Percentiles rank a stretch among this genome's conserved stretches.
Evolutionary conservation across 148 eudicot species (phyloP).

Genomic region (Spergularia marina): DNA sequence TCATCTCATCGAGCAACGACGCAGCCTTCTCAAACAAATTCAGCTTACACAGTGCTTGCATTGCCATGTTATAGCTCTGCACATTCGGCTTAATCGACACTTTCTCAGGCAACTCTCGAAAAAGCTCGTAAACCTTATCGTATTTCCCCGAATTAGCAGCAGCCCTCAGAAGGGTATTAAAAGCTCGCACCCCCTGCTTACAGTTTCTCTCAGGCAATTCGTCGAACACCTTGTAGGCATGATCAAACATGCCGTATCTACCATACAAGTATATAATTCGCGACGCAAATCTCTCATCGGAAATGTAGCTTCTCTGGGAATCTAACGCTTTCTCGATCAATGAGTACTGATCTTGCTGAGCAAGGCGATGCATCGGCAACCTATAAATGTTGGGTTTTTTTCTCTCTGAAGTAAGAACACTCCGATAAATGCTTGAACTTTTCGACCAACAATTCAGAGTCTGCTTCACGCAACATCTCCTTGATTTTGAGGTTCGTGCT

Average conservation of each 20-base stretch:
- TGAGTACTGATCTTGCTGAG: neutral
- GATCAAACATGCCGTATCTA: slow-evolving; percentile 33
- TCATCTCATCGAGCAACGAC: slow-evolving; percentile 45
- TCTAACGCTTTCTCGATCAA: slow-evolving; percentile 20
- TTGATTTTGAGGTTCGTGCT: neutral
- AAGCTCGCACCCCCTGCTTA: neutral
- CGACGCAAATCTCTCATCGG: slow-evolving; percentile 11
- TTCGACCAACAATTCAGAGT: slow-evolving; percentile 12
- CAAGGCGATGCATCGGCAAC: slow-evolving; percentile 13
- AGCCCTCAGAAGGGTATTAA: slow-evolving; percentile 20
- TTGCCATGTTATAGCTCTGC: slow-evolving; percentile 7
- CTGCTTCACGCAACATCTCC: slow-evolving; percentile 16
- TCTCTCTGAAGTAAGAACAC: neutral
- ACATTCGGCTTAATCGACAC: slow-evolving; percentile 9
- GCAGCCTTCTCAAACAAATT: slow-evolving; percentile 37
- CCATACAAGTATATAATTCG: slow-evolving; percentile 24
- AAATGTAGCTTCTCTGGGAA: slow-evolving; percentile 19
- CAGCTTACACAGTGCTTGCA: slow-evolving; percentile 41
- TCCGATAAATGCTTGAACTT: slow-evolving; percentile 18
- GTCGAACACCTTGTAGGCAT: slow-evolving; percentile 38
- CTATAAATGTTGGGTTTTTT: neutral
- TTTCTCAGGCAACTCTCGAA: slow-evolving; percentile 22
- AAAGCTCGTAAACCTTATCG: slow-evolving; percentile 39
- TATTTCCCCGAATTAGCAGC: slow-evolving; percentile 27
- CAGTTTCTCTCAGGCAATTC: slow-evolving; percentile 33